Evolutionary conservation across 176 grass and related monocot genomes (phyloP).

Genomic region (Tillandsia leiboldiana): DNA sequence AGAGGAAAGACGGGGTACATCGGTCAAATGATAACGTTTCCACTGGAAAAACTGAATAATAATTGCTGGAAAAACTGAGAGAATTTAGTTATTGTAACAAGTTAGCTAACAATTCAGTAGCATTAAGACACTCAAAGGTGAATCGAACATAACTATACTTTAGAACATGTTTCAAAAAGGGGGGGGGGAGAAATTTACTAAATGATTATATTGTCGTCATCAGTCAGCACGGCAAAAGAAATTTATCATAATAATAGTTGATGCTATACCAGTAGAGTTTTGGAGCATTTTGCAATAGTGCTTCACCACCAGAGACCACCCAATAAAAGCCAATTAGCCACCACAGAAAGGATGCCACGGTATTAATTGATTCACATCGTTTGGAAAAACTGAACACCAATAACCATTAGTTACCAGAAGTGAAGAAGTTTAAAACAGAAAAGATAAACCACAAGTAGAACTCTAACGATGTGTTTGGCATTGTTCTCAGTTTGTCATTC

Average conservation of each 20-base stretch:
- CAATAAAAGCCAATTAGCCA: conserved; percentile 98
- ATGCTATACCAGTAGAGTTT: conserved; percentile 74
- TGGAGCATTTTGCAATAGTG: conserved; percentile 54
- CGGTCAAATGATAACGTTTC: no score
- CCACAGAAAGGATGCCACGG: conserved; percentile 72
- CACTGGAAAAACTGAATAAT: no score
- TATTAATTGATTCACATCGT: conserved; percentile 81
- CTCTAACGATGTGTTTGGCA: neutral
- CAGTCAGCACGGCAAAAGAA: neutral
- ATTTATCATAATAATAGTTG: neutral
- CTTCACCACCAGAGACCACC: conserved; percentile 60
- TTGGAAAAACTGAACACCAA: conserved; percentile 39
- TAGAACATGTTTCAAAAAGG: no score
- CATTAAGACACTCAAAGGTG: neutral
- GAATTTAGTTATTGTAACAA: no score
- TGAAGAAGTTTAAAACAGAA: neutral
- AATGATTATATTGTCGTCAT: neutral
- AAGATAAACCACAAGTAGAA: conserved; percentile 10
- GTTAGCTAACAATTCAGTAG: no score
- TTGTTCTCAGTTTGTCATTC: no score
- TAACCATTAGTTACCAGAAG: conserved; percentile 5
- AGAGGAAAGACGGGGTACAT: neutral
- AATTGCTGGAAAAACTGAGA: no score
- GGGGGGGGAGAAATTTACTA: no score
- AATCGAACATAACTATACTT: neutral